Conservation (phyloP, 1,284 basidiomycete genomes). For the Cryptococcus neoformans region DNA sequence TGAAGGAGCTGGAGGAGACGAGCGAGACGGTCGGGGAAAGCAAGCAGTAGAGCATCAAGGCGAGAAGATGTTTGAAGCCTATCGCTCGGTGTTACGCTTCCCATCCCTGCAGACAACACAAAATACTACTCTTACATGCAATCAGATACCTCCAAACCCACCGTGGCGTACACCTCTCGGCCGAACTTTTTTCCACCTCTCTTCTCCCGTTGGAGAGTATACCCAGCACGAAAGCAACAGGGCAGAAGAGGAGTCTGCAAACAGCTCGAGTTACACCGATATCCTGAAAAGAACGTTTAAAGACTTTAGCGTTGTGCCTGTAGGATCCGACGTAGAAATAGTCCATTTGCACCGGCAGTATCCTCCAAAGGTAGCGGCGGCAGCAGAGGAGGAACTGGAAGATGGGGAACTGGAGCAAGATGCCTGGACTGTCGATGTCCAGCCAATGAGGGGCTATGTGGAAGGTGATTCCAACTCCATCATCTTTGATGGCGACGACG, state of each 20-base stretch:
- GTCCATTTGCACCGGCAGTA: not conserved
- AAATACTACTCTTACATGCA: not conserved
- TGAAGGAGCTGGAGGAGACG: constrained; percentile 5
- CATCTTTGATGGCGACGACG: constrained; percentile 13
- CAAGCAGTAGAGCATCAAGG: not conserved
- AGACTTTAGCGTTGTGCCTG: constrained; percentile 12
- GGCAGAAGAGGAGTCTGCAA: not conserved
- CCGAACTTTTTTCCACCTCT: constrained; percentile 10
- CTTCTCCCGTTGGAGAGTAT: constrained; percentile 3
- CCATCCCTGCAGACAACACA: not conserved
- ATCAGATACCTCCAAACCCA: not conserved
- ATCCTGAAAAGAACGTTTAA: constrained; percentile 14
- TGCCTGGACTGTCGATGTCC: constrained; percentile 4
- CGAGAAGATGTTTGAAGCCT: not conserved
- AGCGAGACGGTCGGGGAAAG: not conserved
- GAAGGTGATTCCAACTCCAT: constrained; percentile 8
- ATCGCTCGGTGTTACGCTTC: not conserved
- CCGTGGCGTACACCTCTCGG: constrained; percentile 23
- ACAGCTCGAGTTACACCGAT: constrained; percentile 3
- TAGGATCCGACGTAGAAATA: constrained; percentile 12
- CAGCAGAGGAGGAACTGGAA: constrained; percentile 1
- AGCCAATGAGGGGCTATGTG: not conserved
- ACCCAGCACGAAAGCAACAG: not conserved
- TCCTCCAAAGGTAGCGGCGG: not conserved
- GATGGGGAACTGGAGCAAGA: not conserved